These are phyloP conservation scores for Malassezia globosa DNA, from an alignment of 1,284 basidiomycete genomes.

Conservation along the genomic window DNA sequence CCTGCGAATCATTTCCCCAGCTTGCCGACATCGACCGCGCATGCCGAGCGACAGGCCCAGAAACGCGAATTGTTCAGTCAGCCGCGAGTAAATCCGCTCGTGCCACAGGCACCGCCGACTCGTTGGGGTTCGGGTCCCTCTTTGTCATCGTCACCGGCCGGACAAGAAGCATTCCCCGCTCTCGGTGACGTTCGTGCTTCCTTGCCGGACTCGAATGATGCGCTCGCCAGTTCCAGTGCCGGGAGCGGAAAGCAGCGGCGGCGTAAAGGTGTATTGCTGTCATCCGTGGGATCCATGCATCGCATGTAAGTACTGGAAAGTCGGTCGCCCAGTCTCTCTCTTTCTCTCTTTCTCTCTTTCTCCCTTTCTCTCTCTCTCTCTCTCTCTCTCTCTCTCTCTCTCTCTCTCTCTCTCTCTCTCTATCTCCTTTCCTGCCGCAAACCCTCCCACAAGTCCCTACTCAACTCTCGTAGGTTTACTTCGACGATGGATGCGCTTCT, in stretches of 20 bases:
- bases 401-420: too few relatives aligned
- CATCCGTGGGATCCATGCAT: constrained; percentile 17
- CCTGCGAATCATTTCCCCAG: constrained; percentile 25
- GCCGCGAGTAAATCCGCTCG: neutral
- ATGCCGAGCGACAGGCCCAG: constrained; percentile 27
- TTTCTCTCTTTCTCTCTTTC: too few relatives aligned
- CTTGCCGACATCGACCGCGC: constrained; percentile 27
- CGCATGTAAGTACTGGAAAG: constrained; percentile 8
- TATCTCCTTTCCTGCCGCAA: neutral
- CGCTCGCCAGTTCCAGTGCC: neutral
- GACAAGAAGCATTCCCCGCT: constrained; percentile 3
- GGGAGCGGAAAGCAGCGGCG: constrained; percentile 14
- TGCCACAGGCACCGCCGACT: neutral
- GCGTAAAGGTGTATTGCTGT: constrained; percentile 13
- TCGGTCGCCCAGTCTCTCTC: neutral
- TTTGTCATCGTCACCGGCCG: neutral
- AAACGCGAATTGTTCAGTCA: constrained; percentile 31
- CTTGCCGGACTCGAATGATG: neutral
- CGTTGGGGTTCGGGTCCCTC: constrained; percentile 9
- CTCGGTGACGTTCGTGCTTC: neutral
- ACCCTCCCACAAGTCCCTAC: too few relatives aligned
- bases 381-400: too few relatives aligned
- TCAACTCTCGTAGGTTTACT: neutral
- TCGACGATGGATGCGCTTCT: neutral
- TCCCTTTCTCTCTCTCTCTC: too few relatives aligned